Base-by-base conservation (phyloP, 2,329 filamentous ascomycete species). In the Pseudocercospora cruenta region DNA sequence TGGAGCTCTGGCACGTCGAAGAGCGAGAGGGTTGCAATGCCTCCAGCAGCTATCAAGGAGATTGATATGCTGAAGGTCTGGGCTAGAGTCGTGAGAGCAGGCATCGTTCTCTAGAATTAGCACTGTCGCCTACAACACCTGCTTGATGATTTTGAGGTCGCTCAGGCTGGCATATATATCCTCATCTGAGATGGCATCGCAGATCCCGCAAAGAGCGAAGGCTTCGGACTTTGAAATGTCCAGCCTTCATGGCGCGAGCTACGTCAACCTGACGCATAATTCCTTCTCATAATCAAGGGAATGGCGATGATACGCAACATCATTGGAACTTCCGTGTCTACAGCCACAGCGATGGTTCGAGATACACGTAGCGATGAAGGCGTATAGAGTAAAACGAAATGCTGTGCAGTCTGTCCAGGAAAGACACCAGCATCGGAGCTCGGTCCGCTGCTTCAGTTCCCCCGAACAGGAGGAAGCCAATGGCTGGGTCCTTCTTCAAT, bases 1-100 rank as follows among this genome's bases (percentile, higher is more conserved):
- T 71, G 69, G 1, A 74, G 36, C 51, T 71, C 63, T 19, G 71
- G 71, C 21, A 74, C 62, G 28, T 72, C 71, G 67, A 73, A 73
- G 36, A 72, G 60, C 19, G 70, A 72, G 3, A 74, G 62, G 1
- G 69, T 60, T 14, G 70, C 67, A 31, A 74, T 73, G 58, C 68
- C 70, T 49, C 73, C 73, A 19, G 72, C 64, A 60, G 68, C 70
- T 10, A 72, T 14, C 26, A 75, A 66, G 2, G 73, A 66, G 31
- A 68, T 66, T 8, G 71, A 64, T 22, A 74, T 72, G 70, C 66
- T 69, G n/a, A 69, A 45, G 19, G 58, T 58, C 53, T 70, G 69
- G 24, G 51, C 14, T 8, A 66, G 19, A n/a, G 47, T 59, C 10
- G 33, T 57, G 26, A 55, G 33, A 16, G 43, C 7, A 21, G 62